Conservation (phyloP, 2,329 filamentous ascomycete species). For the Pezicula carpinea region DNA sequence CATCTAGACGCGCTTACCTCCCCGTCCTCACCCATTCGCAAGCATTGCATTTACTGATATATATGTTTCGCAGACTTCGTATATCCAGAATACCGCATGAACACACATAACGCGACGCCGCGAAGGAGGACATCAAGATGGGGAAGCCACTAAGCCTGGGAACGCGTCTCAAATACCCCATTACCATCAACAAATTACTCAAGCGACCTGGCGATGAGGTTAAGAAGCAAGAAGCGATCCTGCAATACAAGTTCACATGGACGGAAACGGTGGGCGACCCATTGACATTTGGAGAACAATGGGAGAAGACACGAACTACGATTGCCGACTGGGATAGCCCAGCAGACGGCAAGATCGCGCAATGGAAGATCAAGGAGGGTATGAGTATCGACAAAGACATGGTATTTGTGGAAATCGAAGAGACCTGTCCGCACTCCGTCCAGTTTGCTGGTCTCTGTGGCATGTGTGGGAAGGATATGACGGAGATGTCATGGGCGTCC, state of each 20-base stretch:
- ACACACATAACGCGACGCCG: slow-evolving; percentile 18
- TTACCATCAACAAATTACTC: slow-evolving; percentile 82
- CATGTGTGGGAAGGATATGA: slow-evolving; percentile 95
- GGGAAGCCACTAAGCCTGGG: slow-evolving; percentile 48
- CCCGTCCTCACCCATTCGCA: not conserved
- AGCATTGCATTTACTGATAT: slow-evolving; percentile 11
- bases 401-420: slow-evolving; percentile 71
- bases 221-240: slow-evolving; percentile 69
- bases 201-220: slow-evolving; percentile 72
- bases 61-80: slow-evolving; percentile 8
- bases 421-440: slow-evolving; percentile 85
- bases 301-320: slow-evolving; percentile 65
- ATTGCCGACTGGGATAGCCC: slow-evolving; percentile 77
- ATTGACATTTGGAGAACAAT: slow-evolving; percentile 45
- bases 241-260: slow-evolving; percentile 84
- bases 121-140: slow-evolving; percentile 32
- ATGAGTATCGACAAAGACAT: slow-evolving; percentile 56
- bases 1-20: not conserved
- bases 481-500: slow-evolving; percentile 78
- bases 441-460: slow-evolving; percentile 90
- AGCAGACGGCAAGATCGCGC: slow-evolving; percentile 70
- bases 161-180: slow-evolving; percentile 78
- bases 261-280: slow-evolving; percentile 70
- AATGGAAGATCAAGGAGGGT: slow-evolving; percentile 71
- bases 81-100: slow-evolving; percentile 24